Base-by-base conservation (phyloP, 495 filamentous ascomycete species). In the Lepraria neglecta region DNA sequence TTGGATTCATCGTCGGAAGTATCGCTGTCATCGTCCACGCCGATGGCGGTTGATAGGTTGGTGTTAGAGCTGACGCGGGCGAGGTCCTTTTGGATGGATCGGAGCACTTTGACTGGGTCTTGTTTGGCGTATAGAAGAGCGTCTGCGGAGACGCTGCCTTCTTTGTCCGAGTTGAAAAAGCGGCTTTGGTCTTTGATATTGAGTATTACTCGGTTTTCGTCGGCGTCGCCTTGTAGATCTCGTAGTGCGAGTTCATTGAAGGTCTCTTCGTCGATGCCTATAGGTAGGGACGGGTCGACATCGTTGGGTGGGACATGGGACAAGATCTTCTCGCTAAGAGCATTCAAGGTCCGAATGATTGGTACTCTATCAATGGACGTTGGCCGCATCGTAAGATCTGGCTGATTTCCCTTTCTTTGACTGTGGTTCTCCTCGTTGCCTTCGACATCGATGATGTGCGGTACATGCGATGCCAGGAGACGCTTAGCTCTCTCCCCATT, bases 381-480 rank as follows among this genome's bases (percentile, higher is more conserved):
- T 1, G 90, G 90, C 48, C 89, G 80, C 92, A 97, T 97, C 55
- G 91, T 90, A 21, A 85, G 68, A 68, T 97, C 92, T 40, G 90
- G 88, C 50, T 84, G 78, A 70, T 97, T 97, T 46, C 92, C 92
- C 66, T 83, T 79, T 62, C 77, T 76, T 68, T 87, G 83, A 64
- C 82, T 88, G 70, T 95, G 81, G 68, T 97, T 89, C 68, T 89
- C 88, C 73, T 97, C 94, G 69, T 98, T 98, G 35, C 87, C 94
- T 69, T 91, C 90, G 40, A 98, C 68, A 73, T 98, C 87, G 58
- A 97, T 90, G 61, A 92, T 90, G 68, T 91, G 84, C 1, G 94
- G 95, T 19, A 98, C 81, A 61, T 88, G 78, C 17, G 81, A 72
- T 6, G 77, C 75, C 21, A 81, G 77, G 31, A 83, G 74, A 42